These are phyloP conservation scores for Spathaspora sp. DNA, from an alignment of 805 yeast species.

Conservation along the genomic window DNA sequence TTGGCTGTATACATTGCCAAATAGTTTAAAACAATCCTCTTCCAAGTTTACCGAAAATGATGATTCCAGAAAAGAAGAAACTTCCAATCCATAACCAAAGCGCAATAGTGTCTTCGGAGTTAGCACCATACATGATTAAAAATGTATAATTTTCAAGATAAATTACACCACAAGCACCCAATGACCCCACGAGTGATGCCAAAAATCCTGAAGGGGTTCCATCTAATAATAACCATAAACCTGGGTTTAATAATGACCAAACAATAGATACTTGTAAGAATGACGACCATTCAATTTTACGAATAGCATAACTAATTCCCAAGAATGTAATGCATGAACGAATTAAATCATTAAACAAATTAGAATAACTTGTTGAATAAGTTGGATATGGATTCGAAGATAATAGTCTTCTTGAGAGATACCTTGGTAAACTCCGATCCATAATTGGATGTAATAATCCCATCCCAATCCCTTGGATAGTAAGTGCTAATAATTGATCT, in stretches of 20 bases:
- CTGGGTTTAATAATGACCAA: constrained; percentile 61
- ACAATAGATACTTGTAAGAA: constrained; percentile 60
- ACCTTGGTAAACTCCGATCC: constrained; percentile 29
- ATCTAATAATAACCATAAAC: constrained; percentile 65
- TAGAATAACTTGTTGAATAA: constrained; percentile 18
- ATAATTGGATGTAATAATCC: constrained; percentile 51
- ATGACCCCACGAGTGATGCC: constrained; percentile 31
- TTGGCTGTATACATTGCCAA: no score
- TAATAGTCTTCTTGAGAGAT: constrained; percentile 28
- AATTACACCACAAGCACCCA: constrained; percentile 26
- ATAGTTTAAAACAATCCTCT: constrained; percentile 42
- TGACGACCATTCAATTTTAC: constrained; percentile 66
- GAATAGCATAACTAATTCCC: constrained; percentile 68
- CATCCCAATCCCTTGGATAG: constrained; percentile 55
- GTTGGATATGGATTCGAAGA: constrained; percentile 37
- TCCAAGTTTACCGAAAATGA: constrained; percentile 68
- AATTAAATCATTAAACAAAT: constrained; percentile 32
- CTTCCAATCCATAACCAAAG: constrained; percentile 55
- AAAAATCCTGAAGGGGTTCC: constrained; percentile 53
- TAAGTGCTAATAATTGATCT: constrained; percentile 21
- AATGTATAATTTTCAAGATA: constrained; percentile 24
- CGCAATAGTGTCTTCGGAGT: constrained; percentile 31
- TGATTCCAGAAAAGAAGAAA: constrained; percentile 61
- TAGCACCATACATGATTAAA: constrained; percentile 12
- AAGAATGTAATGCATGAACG: constrained; percentile 56